A percentile compares a stretch with the other conserved stretches of the same genome.
These are phyloP conservation scores for Eucalyptus erythrocorys DNA, from an alignment of 345 rosid species.

Conservation along the genomic window DNA sequence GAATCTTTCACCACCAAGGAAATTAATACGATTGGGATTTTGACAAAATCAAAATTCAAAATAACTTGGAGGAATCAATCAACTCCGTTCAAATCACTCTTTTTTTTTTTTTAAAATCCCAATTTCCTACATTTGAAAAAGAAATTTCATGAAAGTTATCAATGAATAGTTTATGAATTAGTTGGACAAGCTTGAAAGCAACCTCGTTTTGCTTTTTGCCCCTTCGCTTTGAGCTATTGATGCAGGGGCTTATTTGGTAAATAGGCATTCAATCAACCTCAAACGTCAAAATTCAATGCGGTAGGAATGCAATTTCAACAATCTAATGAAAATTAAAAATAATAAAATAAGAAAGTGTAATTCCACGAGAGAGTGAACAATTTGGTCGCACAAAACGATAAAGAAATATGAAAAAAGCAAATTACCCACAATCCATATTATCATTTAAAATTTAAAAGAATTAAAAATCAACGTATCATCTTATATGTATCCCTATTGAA, in stretches of 20 bases:
- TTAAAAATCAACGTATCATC: rapidly evolving
- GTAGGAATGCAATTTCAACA: not conserved
- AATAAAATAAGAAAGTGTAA: rapidly evolving
- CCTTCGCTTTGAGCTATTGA: not conserved
- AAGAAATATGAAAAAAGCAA: rapidly evolving
- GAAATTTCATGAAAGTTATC: not conserved
- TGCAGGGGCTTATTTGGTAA: not conserved
- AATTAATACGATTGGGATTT: not conserved
- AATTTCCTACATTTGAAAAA: not conserved
- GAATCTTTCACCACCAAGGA: not conserved
- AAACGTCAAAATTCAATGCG: not conserved
- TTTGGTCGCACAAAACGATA: not conserved
- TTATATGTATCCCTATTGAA: too few relatives aligned
- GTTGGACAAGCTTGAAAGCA: not conserved
- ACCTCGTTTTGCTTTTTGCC: not conserved
- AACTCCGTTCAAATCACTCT: not conserved
- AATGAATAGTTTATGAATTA: not conserved
- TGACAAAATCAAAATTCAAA: not conserved
- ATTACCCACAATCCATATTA: not conserved
- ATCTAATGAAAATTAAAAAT: not conserved
- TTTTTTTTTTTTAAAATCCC: not conserved
- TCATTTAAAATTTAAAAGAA: not conserved
- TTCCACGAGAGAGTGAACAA: rapidly evolving
- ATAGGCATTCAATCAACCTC: not conserved
- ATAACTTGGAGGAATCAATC: not conserved